Conservation (phyloP, 805 yeast species). For the Lipomyces starkeyi region DNA sequence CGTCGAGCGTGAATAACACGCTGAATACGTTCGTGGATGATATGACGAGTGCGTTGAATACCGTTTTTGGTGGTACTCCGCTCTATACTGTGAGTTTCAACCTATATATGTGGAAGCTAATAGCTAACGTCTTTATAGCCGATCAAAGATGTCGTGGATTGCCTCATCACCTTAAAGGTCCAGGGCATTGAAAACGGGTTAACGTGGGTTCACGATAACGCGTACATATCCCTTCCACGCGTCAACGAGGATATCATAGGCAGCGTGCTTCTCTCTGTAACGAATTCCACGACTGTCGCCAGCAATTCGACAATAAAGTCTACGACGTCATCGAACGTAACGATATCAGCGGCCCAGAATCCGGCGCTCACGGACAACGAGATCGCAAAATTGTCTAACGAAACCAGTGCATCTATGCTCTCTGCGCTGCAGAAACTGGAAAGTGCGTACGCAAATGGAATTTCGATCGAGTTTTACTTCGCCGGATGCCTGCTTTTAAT, state of each 20-base stretch:
- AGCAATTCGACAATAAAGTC: neutral
- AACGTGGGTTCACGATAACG: constrained; percentile 74
- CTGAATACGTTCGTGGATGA: constrained; percentile 59
- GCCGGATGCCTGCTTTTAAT: constrained; percentile 26
- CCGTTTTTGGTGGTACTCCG: constrained; percentile 71
- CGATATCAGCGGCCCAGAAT: neutral
- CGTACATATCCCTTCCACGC: constrained; percentile 64
- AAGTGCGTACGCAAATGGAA: constrained; percentile 17
- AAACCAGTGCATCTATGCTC: constrained; percentile 14
- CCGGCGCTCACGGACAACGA: constrained; percentile 11
- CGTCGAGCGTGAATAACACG: constrained; percentile 65
- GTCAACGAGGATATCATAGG: constrained; percentile 46
- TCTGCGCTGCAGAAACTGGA: constrained; percentile 26
- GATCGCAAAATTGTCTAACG: constrained; percentile 11
- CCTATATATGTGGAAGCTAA: neutral
- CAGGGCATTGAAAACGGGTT: constrained; percentile 70
- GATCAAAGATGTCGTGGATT: constrained; percentile 66
- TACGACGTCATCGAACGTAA: constrained; percentile 5
- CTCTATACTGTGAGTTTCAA: constrained; percentile 50
- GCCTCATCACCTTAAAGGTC: constrained; percentile 79
- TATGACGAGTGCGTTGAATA: constrained; percentile 64
- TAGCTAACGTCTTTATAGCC: constrained; percentile 53
- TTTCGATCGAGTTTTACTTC: constrained; percentile 23
- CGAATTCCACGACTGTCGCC: constrained; percentile 1
- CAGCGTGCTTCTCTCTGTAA: neutral